These are phyloP conservation scores for Epichloe hybrida DNA, from an alignment of 2,329 filamentous ascomycete species.

Conservation along the genomic window DNA sequence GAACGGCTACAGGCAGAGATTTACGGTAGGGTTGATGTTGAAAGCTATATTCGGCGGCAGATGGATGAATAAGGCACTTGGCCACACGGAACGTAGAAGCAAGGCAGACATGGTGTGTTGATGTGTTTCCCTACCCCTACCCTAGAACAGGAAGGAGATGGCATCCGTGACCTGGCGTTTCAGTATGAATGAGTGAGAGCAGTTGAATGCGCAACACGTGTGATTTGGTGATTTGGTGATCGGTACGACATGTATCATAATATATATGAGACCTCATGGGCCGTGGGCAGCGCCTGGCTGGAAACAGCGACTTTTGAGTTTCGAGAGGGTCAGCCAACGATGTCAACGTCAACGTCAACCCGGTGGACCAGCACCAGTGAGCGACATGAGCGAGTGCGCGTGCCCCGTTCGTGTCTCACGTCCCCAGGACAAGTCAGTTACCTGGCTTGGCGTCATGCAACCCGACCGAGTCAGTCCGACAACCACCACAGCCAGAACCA, in stretches of 20 bases:
- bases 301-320: background rate
- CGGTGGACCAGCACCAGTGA: no score
- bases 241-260: background rate
- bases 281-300: background rate
- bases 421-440: background rate
- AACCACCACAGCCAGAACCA: background rate
- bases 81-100: background rate
- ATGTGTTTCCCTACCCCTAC: background rate
- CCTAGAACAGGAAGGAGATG: no score
- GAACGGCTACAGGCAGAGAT: slow-evolving; percentile 57
- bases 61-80: slow-evolving; percentile 7
- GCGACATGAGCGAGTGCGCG: no score
- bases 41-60: slow-evolving; percentile 51
- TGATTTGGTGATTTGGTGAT: no score
- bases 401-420: background rate
- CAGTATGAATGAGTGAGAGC: no score
- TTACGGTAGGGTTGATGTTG: slow-evolving; percentile 61
- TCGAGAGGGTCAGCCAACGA: background rate
- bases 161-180: no score
- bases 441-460: background rate
- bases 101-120: background rate
- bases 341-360: no score
- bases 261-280: background rate
- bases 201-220: no score
- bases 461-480: background rate